Evolutionary conservation across 176 grass and related monocot species (phyloP).

Genomic region (Canna indica): DNA sequence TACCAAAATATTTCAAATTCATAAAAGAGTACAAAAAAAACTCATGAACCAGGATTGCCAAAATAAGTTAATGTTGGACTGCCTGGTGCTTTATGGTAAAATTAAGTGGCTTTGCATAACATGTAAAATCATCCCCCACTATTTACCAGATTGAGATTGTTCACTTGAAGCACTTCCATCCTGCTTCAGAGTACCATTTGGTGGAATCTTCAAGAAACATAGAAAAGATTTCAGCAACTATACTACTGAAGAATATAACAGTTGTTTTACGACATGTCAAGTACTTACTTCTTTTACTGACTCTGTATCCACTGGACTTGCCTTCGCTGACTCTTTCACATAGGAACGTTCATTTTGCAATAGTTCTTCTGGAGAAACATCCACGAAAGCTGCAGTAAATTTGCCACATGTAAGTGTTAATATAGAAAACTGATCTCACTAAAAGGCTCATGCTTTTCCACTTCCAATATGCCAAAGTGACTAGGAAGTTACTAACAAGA

Average conservation of each 20-base stretch:
- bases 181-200: constrained; percentile 63
- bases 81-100: neutral
- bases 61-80: neutral
- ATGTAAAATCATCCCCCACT: neutral
- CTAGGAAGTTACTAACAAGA: neutral
- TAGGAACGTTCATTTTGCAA: constrained; percentile 54
- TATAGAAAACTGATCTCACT: neutral
- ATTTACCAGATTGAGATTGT: constrained; percentile 57
- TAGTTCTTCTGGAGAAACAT: constrained; percentile 80
- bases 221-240: constrained; percentile 11
- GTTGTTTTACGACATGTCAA: neutral
- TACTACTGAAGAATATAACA: constrained; percentile 8
- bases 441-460: neutral
- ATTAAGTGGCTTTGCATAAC: neutral
- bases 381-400: constrained; percentile 75
- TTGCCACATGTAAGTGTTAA: constrained; percentile 6
- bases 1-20: neutral
- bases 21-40: neutral
- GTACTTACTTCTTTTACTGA: constrained; percentile 45
- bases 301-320: constrained; percentile 31
- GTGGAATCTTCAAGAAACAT: constrained; percentile 39
- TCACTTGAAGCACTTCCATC: constrained; percentile 36
- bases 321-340: constrained; percentile 41
- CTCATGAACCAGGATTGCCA: neutral
- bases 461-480: neutral